Base-by-base conservation (phyloP, 2,329 filamentous ascomycete species). In the Fusarium euwallaceae region DNA sequence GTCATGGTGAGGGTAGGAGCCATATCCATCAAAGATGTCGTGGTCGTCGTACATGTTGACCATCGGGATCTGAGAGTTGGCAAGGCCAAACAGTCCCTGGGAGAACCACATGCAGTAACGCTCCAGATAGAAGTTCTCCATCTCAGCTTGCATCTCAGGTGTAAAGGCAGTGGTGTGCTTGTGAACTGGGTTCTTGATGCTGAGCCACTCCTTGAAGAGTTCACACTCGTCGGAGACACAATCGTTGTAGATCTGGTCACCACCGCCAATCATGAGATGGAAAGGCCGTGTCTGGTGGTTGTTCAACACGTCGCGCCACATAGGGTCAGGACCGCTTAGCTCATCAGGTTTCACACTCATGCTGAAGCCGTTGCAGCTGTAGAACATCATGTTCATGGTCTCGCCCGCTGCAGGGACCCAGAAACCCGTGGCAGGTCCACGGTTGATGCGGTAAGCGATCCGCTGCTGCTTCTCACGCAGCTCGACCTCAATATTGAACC, bases 31-130 rank as follows among this genome's bases (percentile, higher is more conserved):
- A 73, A 95, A 95, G 76, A 95, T 93, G 76, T 97, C 94, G 81
- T 98, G 97, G 78, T 98, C 97, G 82, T 98, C 96, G 87, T 94
- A 98, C 82, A 99, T 95, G 81, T 99, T 99, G 78, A 99, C 91
- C 95, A 98, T 98, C 10, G 97, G 95, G 55, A 99, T 98, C 81
- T 98, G 96, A 2, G 94, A 93, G 77, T 93, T 95, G 6, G 96
- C 97, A 80, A 99, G 90, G n/a, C 93, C 91, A 79, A 98, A 99
- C 6, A 98, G 86, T 0, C 97, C 97, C 79, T 97, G 95, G 0
- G 95, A 98, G 83, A 98, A 99, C 95, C 97, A 99, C 88, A 92
- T 93, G 70, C 92, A 91, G 79, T 99, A 99, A 22, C 94, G 90
- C 69, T 97, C 90, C 0, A 99, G 88, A 79, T 97, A 99, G 78